These are phyloP conservation scores for Ascobolus immersus DNA, from an alignment of 495 filamentous ascomycete genomes.

Conservation along the genomic window DNA sequence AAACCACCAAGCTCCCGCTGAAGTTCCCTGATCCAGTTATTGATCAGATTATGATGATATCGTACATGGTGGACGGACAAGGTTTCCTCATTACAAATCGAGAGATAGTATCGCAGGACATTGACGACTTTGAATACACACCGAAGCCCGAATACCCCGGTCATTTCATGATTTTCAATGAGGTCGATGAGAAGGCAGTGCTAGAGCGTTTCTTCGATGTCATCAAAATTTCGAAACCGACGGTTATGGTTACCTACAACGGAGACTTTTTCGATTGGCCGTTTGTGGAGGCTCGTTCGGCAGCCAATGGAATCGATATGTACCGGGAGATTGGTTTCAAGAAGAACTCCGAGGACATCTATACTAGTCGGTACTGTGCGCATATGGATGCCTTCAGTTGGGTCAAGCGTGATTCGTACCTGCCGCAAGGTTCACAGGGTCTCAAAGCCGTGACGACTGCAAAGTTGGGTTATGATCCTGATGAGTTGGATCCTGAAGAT, in stretches of 20 bases:
- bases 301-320: slow-evolving; percentile 94
- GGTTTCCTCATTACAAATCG: slow-evolving; percentile 96
- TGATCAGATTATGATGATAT: slow-evolving; percentile 99
- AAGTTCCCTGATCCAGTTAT: slow-evolving; percentile 94
- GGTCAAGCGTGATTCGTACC: slow-evolving; percentile 96
- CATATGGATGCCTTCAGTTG: slow-evolving; percentile 99
- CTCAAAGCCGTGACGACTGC: slow-evolving; percentile 93
- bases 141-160: slow-evolving; percentile 89
- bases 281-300: slow-evolving; percentile 81
- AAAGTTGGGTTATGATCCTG: slow-evolving; percentile 93
- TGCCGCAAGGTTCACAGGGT: slow-evolving; percentile 90
- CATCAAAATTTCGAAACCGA: slow-evolving; percentile 81
- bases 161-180: slow-evolving; percentile 92
- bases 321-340: slow-evolving; percentile 92
- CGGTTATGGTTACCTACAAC: slow-evolving; percentile 97
- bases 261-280: slow-evolving; percentile 99
- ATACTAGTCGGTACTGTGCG: slow-evolving; percentile 77
- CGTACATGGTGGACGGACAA: slow-evolving; percentile 96
- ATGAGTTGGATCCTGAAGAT: slow-evolving; percentile 89
- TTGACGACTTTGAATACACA: slow-evolving; percentile 93
- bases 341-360: slow-evolving; percentile 85
- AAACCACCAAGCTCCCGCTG: slow-evolving; percentile 83
- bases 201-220: slow-evolving; percentile 86
- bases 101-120: slow-evolving; percentile 94
- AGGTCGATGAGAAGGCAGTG: slow-evolving; percentile 69